Conservation (phyloP, 371 early-diverging fungal species). For the Basidiobolus meristosporus region DNA sequence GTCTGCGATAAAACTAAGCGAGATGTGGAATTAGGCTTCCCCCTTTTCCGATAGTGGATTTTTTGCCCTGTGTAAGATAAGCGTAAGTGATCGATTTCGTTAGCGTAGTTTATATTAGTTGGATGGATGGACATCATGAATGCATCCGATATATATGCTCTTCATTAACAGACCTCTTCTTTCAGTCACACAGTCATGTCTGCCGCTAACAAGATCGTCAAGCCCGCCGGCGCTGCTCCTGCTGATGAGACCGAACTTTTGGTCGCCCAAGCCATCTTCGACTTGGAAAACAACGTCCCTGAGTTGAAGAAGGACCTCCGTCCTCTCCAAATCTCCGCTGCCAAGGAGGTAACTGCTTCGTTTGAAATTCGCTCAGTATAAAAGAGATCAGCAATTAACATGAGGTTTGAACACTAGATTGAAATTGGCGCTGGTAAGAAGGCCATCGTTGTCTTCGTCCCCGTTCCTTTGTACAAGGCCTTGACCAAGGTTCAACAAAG, state of each 20-base stretch:
- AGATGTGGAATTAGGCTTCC: too few species aligned
- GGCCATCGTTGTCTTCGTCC: slow-evolving; percentile 92
- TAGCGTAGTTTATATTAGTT: too few species aligned
- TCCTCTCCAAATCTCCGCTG: slow-evolving; percentile 79
- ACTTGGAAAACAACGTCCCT: slow-evolving; percentile 82
- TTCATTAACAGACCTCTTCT: too few species aligned
- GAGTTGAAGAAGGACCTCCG: slow-evolving; percentile 91
- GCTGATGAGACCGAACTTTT: slow-evolving; percentile 81
- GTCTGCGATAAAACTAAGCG: too few species aligned
- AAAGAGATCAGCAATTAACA: too few species aligned
- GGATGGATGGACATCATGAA: too few species aligned
- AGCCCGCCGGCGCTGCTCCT: slow-evolving; percentile 56
- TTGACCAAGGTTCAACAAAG: slow-evolving; percentile 81
- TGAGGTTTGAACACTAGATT: slow-evolving; percentile 21
- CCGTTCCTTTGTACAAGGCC: slow-evolving; percentile 79
- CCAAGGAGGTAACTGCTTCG: slow-evolving; percentile 69
- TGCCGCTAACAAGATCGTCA: slow-evolving; percentile 44
- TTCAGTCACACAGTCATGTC: slow-evolving; percentile 8
- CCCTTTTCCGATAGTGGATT: too few species aligned
- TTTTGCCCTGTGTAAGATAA: too few species aligned
- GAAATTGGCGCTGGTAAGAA: slow-evolving; percentile 87
- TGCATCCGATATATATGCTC: too few species aligned
- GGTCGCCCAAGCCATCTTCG: slow-evolving; percentile 89
- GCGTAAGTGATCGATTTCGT: too few species aligned
- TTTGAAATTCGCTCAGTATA: too few species aligned